Percentiles rank a stretch among this genome's conserved stretches.
Evolutionary conservation across 1,284 basidiomycete genomes (phyloP).

Genomic region (Moesziomyces sp.): DNA sequence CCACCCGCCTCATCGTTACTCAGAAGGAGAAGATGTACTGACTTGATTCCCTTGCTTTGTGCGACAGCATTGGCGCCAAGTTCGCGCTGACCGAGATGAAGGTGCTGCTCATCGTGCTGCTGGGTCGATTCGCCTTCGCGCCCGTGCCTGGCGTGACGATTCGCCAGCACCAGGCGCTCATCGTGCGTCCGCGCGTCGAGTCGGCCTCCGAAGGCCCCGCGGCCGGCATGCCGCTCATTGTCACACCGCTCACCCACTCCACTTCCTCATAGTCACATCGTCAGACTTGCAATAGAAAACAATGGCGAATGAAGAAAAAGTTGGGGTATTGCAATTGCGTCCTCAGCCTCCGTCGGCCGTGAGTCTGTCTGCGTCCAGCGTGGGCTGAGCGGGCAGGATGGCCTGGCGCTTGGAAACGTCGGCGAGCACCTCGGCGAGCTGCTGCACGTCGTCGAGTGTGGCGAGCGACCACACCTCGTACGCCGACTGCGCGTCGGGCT

Average conservation of each 20-base stretch:
- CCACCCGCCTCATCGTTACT: neutral
- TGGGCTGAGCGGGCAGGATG: conserved; percentile 14
- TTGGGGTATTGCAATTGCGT: neutral
- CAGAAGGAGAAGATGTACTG: neutral
- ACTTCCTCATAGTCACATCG: neutral
- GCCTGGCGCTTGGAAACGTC: conserved; percentile 21
- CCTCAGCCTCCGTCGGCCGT: conserved; percentile 15
- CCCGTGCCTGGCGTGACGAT: conserved; percentile 33
- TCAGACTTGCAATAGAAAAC: neutral
- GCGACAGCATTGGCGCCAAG: conserved; percentile 40
- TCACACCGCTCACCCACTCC: conserved; percentile 14
- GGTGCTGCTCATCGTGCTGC: conserved; percentile 31
- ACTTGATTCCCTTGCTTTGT: too few relatives aligned
- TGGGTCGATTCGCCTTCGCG: conserved; percentile 29
- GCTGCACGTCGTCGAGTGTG: conserved; percentile 58
- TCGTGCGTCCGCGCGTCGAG: conserved; percentile 42
- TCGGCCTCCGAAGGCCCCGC: conserved; percentile 2
- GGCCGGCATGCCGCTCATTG: conserved; percentile 42
- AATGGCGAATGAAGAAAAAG: neutral
- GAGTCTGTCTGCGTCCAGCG: conserved; percentile 25
- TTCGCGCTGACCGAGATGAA: conserved; percentile 56
- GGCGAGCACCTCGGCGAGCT: conserved; percentile 39
- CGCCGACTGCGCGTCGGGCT: conserved; percentile 13
- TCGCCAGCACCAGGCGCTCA: conserved; percentile 40
- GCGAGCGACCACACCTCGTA: conserved; percentile 63